Evolutionary conservation across 768 basidiomycete genomes (phyloP).

Genomic region (Pisolithus albus): DNA sequence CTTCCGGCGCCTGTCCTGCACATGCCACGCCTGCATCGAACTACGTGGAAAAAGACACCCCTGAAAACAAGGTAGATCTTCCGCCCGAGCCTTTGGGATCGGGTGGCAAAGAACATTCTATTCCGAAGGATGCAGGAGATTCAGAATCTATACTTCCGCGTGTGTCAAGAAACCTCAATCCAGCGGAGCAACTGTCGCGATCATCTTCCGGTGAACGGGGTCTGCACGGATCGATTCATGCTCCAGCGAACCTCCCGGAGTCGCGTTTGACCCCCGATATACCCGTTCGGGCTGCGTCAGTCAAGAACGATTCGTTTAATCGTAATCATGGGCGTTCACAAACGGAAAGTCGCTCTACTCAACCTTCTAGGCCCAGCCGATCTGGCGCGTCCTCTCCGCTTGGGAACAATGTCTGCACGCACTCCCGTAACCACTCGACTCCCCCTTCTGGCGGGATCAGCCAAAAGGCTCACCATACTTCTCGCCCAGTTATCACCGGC

Average conservation of each 20-base stretch:
- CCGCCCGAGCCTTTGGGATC: constrained; percentile 7
- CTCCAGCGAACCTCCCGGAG: constrained; percentile 36
- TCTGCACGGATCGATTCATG: constrained; percentile 51
- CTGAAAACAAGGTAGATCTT: constrained; percentile 9
- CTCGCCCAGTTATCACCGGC: constrained; percentile 64
- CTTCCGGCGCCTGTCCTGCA: constrained; percentile 15
- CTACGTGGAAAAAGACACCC: constrained; percentile 5
- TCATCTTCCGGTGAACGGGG: constrained; percentile 28
- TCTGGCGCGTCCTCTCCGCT: constrained; percentile 42
- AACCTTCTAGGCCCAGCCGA: constrained; percentile 29
- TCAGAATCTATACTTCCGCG: constrained; percentile 24
- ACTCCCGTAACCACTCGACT: constrained; percentile 60
- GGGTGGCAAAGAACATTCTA: constrained; percentile 9
- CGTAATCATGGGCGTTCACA: constrained; percentile 49
- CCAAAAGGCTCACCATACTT: constrained; percentile 38
- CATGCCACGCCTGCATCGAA: neutral
- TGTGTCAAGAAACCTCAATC: constrained; percentile 9
- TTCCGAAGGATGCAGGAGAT: constrained; percentile 17
- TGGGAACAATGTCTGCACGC: constrained; percentile 28
- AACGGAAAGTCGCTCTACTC: constrained; percentile 42
- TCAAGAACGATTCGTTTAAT: constrained; percentile 25
- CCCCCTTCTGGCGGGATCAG: constrained; percentile 39
- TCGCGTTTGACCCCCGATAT: constrained; percentile 30
- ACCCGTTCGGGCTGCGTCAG: constrained; percentile 27
- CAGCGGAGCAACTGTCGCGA: constrained; percentile 12